Base-by-base conservation (phyloP, 371 early-diverging fungal genomes). In the Mortierella sp. region DNA sequence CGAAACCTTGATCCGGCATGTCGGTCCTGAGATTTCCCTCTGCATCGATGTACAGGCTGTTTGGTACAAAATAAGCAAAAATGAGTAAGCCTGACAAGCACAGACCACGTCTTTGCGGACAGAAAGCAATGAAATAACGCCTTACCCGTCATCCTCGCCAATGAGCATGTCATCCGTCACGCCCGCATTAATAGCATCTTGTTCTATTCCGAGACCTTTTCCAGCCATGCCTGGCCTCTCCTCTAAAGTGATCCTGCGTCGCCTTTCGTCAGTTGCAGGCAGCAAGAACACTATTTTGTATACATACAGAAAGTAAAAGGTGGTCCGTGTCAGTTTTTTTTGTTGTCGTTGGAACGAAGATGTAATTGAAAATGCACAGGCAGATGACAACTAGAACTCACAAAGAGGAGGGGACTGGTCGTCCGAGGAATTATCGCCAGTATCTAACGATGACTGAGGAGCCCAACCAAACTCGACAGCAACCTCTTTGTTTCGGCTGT, bases 381-480 rank as follows among this genome's bases (percentile, higher is more conserved):
- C 4, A 16, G 14, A 69, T 3, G 11, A 53, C n/a, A 43, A 28
- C 3, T 0, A 2, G 2, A 34, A 71, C 51, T 76, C 5, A 28
- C 72, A 43, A 1, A 24, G 8, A 2, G 50, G 28, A 14, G 74
- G 44, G 6, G 70, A 79, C 10, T 24, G 46, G 5, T 44, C 40
- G 19, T 76, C 76, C 0, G 76, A 75, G 3, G 31, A 21, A 5
- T 40, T 71, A 26, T 77, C 72, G 11, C 69, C 51, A 3, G 72
- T 67, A 8, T 76, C 75, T 34, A 71, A 19, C 0, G 64, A 24
- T 3, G 73, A 44, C 61, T 71, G 74, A 21, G 72, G 24, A 11
- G 78, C 78, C 85, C 85, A 84, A 10, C 85, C 85, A 54, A 84
- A 76, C 67, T 84, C 85, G 19, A 81, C 55, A 9, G 85, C 85